A percentile compares a stretch with the other conserved stretches of the same genome.
These are phyloP conservation scores for Conringia planisiliqua DNA, from an alignment of 345 rosid genomes.

Conservation along the genomic window DNA sequence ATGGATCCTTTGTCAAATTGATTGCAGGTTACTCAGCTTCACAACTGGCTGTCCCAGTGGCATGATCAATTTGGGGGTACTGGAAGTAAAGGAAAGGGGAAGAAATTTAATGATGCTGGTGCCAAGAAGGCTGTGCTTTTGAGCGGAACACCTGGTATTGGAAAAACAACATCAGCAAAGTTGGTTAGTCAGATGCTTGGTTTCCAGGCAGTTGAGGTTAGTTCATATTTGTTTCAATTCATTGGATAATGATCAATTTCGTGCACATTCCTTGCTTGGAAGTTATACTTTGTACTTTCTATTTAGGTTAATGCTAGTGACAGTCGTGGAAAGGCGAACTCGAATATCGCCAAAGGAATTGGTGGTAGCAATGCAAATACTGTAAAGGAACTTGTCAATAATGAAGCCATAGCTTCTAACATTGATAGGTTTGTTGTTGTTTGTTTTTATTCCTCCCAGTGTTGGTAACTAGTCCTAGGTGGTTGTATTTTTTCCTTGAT, in stretches of 20 bases:
- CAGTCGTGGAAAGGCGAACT: constrained; percentile 91
- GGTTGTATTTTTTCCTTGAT: constrained; percentile 21
- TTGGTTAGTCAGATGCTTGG: constrained; percentile 91
- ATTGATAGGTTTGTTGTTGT: constrained; percentile 54
- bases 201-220: constrained; percentile 90
- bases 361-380: constrained; percentile 97
- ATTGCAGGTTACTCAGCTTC: constrained; percentile 85
- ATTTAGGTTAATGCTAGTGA: constrained; percentile 96
- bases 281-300: neutral
- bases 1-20: constrained; percentile 15
- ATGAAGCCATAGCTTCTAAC: constrained; percentile 59
- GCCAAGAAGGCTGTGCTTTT: constrained; percentile 83
- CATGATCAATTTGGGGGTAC: constrained; percentile 57
- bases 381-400: constrained; percentile 91
- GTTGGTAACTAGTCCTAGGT: constrained; percentile 4
- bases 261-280: constrained; percentile 1
- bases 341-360: constrained; percentile 77
- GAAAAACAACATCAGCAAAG: constrained; percentile 94
- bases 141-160: constrained; percentile 96
- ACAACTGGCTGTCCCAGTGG: constrained; percentile 83
- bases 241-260: constrained; percentile 11
- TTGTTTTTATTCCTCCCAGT: neutral
- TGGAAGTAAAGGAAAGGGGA: constrained; percentile 72
- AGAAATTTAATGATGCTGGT: constrained; percentile 62
- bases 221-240: neutral